These are phyloP conservation scores for Spongispora temasekensis DNA, from an alignment of 1,284 basidiomycete species.

Conservation along the genomic window DNA sequence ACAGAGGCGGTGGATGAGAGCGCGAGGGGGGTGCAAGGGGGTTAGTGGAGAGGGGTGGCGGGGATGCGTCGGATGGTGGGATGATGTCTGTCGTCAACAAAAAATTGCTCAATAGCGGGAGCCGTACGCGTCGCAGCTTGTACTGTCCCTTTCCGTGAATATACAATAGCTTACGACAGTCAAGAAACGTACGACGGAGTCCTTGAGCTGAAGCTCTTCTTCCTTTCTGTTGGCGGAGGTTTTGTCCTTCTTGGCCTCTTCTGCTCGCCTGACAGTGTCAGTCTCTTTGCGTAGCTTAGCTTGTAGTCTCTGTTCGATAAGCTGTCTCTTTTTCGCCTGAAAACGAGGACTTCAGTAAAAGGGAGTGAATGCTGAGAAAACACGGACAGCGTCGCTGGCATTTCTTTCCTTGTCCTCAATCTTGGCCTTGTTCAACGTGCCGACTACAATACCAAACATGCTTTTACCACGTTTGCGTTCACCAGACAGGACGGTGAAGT, in stretches of 20 bases:
- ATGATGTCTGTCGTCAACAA: constrained; percentile 72
- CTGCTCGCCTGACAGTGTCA: constrained; percentile 76
- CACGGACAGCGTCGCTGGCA: constrained; percentile 72
- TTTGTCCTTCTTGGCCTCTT: constrained; percentile 82
- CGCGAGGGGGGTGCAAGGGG: constrained; percentile 55
- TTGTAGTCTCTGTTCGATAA: constrained; percentile 79
- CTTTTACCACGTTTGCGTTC: constrained; percentile 80
- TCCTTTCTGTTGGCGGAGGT: constrained; percentile 71
- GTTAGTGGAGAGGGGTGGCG: constrained; percentile 37
- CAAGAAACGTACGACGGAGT: constrained; percentile 63
- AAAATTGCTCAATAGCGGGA: constrained; percentile 75
- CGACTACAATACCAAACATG: constrained; percentile 79
- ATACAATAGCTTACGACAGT: not conserved
- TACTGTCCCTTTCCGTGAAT: constrained; percentile 43
- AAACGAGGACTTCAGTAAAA: constrained; percentile 4
- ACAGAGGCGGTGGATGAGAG: constrained; percentile 72
- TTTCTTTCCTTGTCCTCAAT: constrained; percentile 78
- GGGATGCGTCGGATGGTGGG: constrained; percentile 37
- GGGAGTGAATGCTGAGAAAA: not conserved
- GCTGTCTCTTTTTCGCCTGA: constrained; percentile 76
- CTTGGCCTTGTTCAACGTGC: constrained; percentile 81
- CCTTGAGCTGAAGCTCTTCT: constrained; percentile 75
- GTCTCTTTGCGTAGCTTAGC: constrained; percentile 78
- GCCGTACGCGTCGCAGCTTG: constrained; percentile 66
- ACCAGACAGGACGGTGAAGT: constrained; percentile 52